These are phyloP conservation scores for Aspergillus tamarii DNA, from an alignment of 2,329 filamentous ascomycete genomes.

Conservation along the genomic window DNA sequence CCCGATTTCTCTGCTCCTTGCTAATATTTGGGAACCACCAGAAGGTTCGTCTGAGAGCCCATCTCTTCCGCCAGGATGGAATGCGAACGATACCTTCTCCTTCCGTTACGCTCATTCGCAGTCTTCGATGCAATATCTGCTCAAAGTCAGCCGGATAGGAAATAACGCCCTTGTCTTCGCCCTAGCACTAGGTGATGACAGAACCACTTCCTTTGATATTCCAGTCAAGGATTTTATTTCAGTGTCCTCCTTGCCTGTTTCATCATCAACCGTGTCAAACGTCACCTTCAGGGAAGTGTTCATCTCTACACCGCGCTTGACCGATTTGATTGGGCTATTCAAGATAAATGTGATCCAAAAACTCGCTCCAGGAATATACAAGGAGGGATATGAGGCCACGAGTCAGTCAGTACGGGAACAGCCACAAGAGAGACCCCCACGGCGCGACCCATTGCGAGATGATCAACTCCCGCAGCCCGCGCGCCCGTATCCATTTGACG, in stretches of 20 bases:
- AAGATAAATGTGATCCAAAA: constrained; percentile 83
- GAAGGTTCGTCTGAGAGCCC: constrained; percentile 32
- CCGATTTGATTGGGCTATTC: constrained; percentile 71
- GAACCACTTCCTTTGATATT: constrained; percentile 77
- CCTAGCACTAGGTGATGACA: constrained; percentile 77
- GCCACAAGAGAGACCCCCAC: constrained; percentile 45
- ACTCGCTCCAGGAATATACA: constrained; percentile 74
- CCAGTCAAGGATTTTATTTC: constrained; percentile 75
- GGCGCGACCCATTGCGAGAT: constrained; percentile 54
- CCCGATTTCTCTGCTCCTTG: not conserved
- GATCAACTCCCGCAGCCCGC: constrained; percentile 62
- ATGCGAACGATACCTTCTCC: constrained; percentile 69
- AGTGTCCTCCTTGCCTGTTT: constrained; percentile 58
- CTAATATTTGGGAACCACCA: constrained; percentile 15
- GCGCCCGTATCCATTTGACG: constrained; percentile 68
- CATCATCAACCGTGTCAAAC: constrained; percentile 38
- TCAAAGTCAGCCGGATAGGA: constrained; percentile 82
- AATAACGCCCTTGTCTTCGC: constrained; percentile 82
- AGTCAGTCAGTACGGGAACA: constrained; percentile 39
- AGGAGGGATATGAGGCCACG: constrained; percentile 74
- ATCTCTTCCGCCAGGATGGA: constrained; percentile 77
- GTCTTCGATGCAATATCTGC: constrained; percentile 79
- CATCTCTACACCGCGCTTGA: constrained; percentile 70
- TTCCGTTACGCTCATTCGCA: constrained; percentile 88
- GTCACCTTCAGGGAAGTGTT: constrained; percentile 63